Conservation (phyloP, 2,329 filamentous ascomycete species). For the Aspergillus sojae region DNA sequence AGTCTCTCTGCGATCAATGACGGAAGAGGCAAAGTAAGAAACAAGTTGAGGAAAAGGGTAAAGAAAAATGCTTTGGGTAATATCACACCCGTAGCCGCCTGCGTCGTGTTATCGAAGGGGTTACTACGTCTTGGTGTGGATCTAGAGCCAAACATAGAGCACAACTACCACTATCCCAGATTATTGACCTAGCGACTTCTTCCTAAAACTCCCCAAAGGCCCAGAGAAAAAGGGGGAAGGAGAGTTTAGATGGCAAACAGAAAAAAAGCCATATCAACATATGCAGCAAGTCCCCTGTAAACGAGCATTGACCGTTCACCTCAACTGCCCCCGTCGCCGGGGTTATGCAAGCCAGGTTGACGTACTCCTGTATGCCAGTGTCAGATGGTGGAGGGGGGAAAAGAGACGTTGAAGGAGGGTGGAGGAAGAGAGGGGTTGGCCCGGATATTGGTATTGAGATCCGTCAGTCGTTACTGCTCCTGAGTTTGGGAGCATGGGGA, state of each 20-base stretch:
- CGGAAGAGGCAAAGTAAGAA: constrained; percentile 19
- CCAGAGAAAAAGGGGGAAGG: too few species aligned
- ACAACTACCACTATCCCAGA: background rate
- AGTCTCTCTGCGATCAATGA: constrained; percentile 19
- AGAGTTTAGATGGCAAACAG: background rate
- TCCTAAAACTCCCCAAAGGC: background rate
- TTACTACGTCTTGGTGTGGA: background rate
- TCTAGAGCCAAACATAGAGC: background rate
- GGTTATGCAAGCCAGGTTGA: constrained; percentile 21
- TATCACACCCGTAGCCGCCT: background rate
- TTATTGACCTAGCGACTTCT: background rate
- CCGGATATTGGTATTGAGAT: constrained; percentile 16
- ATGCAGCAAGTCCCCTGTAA: constrained; percentile 15
- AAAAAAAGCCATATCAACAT: background rate
- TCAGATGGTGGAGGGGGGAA: constrained; percentile 7
- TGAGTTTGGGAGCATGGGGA: constrained; percentile 10
- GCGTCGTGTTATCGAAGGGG: background rate
- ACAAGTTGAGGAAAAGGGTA: background rate
- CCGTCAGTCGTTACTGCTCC: constrained; percentile 16
- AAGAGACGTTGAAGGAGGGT: constrained; percentile 3
- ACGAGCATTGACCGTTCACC: constrained; percentile 15
- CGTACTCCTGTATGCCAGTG: constrained; percentile 12
- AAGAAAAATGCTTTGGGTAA: background rate
- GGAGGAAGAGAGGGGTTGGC: constrained; percentile 6
- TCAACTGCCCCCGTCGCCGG: constrained; percentile 13